These are phyloP conservation scores for Hemisphaericaspora xylofermentans DNA, from an alignment of 1,139 yeast genomes.

Conservation along the genomic window DNA sequence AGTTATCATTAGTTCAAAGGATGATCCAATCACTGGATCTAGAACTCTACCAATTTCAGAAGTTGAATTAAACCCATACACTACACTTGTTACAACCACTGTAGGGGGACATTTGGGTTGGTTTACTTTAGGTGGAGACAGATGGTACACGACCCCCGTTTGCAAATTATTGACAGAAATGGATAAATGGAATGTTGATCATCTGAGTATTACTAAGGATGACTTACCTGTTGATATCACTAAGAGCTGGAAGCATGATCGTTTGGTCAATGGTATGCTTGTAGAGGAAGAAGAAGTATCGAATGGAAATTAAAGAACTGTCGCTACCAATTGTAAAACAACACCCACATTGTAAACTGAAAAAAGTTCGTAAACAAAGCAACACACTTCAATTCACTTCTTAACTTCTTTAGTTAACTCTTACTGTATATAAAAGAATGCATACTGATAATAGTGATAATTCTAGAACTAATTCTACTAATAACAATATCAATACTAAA, in stretches of 20 bases:
- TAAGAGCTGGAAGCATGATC: conserved; percentile 32
- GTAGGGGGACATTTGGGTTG: conserved; percentile 85
- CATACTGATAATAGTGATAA: conserved; percentile 1
- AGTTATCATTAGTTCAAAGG: conserved; percentile 48
- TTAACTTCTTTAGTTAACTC: not conserved
- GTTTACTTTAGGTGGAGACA: conserved; percentile 47
- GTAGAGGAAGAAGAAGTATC: not conserved
- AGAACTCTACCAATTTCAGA: conserved; percentile 60
- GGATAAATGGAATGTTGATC: conserved; percentile 24
- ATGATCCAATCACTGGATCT: conserved; percentile 59
- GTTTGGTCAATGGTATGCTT: conserved; percentile 19
- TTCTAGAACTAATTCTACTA: not conserved
- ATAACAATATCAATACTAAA: not conserved
- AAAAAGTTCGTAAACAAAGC: too few species aligned
- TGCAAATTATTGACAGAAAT: conserved; percentile 35
- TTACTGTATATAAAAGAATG: too few species aligned
- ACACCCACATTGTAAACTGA: too few species aligned
- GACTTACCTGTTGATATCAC: conserved; percentile 31
- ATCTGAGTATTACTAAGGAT: conserved; percentile 10
- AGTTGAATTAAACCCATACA: conserved; percentile 64
- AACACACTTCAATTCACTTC: too few species aligned
- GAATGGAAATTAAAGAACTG: too few species aligned
- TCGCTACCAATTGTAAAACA: too few species aligned
- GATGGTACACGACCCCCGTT: conserved; percentile 54
- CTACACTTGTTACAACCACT: conserved; percentile 63